Evolutionary conservation across 768 basidiomycete genomes (phyloP), one percentile per base, ranked within the genome.

Genomic region (Agaricus blazei): DNA sequence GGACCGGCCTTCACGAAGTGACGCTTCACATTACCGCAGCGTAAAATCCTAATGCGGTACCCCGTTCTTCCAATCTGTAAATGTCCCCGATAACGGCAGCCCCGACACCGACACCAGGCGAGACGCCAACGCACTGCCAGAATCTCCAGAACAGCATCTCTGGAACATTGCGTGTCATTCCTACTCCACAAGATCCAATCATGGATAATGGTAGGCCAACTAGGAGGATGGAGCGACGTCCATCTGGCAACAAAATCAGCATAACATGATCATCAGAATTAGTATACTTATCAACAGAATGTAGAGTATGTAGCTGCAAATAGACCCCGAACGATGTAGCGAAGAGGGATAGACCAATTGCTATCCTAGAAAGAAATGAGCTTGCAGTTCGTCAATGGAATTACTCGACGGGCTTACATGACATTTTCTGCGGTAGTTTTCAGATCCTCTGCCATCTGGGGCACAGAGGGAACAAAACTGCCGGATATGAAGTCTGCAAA

Each of bases 111-210:
- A 73, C 65, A 3, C 73, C 80, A 12, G 77, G 78, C 11, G 82
- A 77, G 19, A 81, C 72, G 26, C 87, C 88, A 46, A 85, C 72
- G 0, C 82, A 83, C 63, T 89, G 87, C 0, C 87, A 58, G 36
- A 84, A 75, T 9, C 88, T 74, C 69, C 80, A 83, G 9, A 77
- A 66, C 62, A 90, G 76, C 3, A 91, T 68, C 11, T 68, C 61
- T 1, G 67, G 67, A 9, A 83, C 64, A 34, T 59, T 72, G 1
- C 63, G 63, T 0, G 83, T 73, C 0, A 68, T 54, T 0, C 82
- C 81, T 0, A 85, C 82, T 0, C 84, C 86, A 0, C 86, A 62
- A n/a, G 84, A 84, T 0, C 78, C 84, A 1, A 82, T 52, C 24
- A 77, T 72, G 42, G 82, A 74, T 26, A 87, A 71, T 1, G 87